Conservation (phyloP, 306 rosid genomes). For the Ormosia emarginata region DNA sequence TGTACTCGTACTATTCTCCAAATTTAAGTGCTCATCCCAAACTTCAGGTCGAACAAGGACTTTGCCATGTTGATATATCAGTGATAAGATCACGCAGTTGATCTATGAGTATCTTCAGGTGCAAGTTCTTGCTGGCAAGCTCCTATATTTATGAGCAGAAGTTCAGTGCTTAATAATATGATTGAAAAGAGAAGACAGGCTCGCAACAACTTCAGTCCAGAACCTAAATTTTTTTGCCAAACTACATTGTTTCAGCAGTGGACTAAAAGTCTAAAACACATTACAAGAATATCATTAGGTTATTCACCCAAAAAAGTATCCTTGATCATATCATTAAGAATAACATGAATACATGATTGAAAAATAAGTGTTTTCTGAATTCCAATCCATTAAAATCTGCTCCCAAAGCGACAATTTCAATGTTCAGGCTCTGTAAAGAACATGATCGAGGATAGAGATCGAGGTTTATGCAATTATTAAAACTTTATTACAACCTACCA, state of each 20-base stretch:
- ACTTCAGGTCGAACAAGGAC: slow-evolving; percentile 67
- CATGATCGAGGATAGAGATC: slow-evolving; percentile 1
- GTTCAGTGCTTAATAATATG: neutral
- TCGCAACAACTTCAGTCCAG: slow-evolving; percentile 4
- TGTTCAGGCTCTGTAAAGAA: slow-evolving; percentile 9
- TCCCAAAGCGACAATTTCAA: neutral
- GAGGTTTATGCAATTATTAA: neutral
- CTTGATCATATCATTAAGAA: no score
- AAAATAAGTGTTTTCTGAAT: neutral
- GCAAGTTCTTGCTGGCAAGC: slow-evolving; percentile 68
- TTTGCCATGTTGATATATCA: slow-evolving; percentile 95
- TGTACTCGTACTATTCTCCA: slow-evolving; percentile 3
- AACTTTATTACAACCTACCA: slow-evolving; percentile 41
- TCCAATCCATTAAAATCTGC: neutral
- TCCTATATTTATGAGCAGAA: slow-evolving; percentile 48
- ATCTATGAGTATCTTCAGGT: slow-evolving; percentile 77
- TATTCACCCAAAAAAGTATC: no score
- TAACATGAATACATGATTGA: no score
- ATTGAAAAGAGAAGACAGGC: neutral
- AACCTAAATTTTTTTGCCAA: neutral
- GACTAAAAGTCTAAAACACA: neutral
- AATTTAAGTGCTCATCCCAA: neutral
- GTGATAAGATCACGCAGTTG: slow-evolving; percentile 73
- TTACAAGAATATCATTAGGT: neutral
- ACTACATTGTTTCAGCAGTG: neutral